Base-by-base conservation (phyloP, 345 rosid genomes). In the Turritis glabra region DNA sequence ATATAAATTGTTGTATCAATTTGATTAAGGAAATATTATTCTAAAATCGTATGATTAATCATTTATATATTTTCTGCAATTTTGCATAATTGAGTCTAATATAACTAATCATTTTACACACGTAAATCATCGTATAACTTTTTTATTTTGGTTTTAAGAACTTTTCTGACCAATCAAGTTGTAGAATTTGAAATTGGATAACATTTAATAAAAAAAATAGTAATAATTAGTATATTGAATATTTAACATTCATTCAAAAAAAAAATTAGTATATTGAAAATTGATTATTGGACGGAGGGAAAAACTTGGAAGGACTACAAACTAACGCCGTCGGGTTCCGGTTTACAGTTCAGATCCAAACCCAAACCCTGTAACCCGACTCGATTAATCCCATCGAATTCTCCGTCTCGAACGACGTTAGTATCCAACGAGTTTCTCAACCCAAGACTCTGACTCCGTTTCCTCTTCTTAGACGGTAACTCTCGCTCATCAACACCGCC, bases 381-480 rank as follows among this genome's bases (percentile, higher is more conserved):
- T 74, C 73, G 81, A 41, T 71, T 19, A 0, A 40, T 32, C 17
- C 50, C 69, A 26, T 56, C 72, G 5, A 35, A 54, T 33, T 23
- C 80, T 46, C 80, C 77, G 68, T 77, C 67, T 5, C 43, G 30
- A 58, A 50, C 80, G 43, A 21, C 77, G 77, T 72, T 41, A 58
- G 7, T 14, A 57, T 65, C 73, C 23, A 40, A 15, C 11, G 72
- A 56, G 13, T n/a, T 55, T 17, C n/a, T n/a, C n/a, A n/a, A 22
- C 29, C 46, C 73, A 48, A 19, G 19, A 7, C 33, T 58, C 38
- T 77, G 56, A 50, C 73, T 72, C 80, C 80, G 69, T 78, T 78
- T 78, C 74, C 81, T 78, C 73, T 78, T 78, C 69, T 65, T 72
- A 30, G 73, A 78, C 69, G 69, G 56, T 56, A 69, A 76, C 71